A percentile compares a stretch with the other conserved stretches of the same genome.
Conservation (phyloP, 2,329 filamentous ascomycete genomes). For the Nemania sp. region DNA sequence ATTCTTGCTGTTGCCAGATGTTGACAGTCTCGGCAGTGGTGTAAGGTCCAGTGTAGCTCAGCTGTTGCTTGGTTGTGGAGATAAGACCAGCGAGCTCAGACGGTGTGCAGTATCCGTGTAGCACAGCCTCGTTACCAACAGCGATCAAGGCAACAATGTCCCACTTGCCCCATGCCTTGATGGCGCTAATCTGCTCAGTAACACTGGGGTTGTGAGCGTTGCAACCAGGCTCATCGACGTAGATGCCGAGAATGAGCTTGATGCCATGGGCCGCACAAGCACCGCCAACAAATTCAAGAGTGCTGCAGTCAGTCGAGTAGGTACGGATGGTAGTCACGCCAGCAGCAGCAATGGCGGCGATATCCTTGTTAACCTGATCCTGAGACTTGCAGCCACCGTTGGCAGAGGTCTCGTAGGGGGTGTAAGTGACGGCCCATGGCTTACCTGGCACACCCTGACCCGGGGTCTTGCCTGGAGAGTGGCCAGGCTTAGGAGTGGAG, state of each 20-base stretch:
- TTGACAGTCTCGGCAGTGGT: conserved; percentile 88
- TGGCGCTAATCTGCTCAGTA: conserved; percentile 72
- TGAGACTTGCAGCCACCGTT: conserved; percentile 68
- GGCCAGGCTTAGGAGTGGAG: conserved; percentile 32
- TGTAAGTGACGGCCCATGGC: conserved; percentile 80
- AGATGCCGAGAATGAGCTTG: conserved; percentile 86
- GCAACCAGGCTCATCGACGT: conserved; percentile 70
- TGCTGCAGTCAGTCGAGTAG: conserved; percentile 91
- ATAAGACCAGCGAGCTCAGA: conserved; percentile 73
- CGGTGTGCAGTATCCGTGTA: conserved; percentile 70
- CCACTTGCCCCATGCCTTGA: conserved; percentile 76
- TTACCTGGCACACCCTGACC: conserved; percentile 49
- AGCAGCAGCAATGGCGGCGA: conserved; percentile 63
- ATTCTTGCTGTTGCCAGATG: conserved; percentile 70
- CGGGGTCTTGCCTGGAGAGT: conserved; percentile 44
- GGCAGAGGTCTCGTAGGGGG: conserved; percentile 64
- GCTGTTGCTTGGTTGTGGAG: conserved; percentile 63
- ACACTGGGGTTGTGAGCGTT: conserved; percentile 63
- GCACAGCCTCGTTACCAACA: conserved; percentile 89
- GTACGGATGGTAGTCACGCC: conserved; percentile 77
- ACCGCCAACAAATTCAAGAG: conserved; percentile 73
- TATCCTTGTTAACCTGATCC: conserved; percentile 61
- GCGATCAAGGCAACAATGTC: conserved; percentile 78
- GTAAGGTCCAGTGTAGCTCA: conserved; percentile 74
- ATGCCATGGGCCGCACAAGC: conserved; percentile 70